phyloP scores from a whole-genome alignment of 352 stramenopile species.

The Pythium volutum region DNA sequence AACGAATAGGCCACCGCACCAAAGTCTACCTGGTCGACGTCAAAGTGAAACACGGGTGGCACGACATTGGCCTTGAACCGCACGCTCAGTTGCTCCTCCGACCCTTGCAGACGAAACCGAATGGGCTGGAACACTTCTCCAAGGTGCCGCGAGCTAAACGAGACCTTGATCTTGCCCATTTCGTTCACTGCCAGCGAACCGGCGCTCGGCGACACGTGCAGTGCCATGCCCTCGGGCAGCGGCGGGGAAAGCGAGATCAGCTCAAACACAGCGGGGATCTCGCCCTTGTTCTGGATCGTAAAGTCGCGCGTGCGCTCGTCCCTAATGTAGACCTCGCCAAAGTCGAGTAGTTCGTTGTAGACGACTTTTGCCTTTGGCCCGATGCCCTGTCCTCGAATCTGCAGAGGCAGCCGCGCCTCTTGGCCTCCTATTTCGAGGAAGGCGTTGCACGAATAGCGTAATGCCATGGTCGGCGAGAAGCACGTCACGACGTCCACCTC shows the following conservation, averaged over 20 bases:
- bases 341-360: slow-evolving; percentile 92
- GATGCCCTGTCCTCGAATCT: slow-evolving; percentile 89
- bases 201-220: slow-evolving; percentile 43
- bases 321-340: slow-evolving; percentile 95
- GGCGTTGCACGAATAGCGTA: slow-evolving; percentile 75
- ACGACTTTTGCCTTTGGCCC: slow-evolving; percentile 91
- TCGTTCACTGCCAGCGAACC: slow-evolving; percentile 74
- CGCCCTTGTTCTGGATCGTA: slow-evolving; percentile 91
- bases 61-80: slow-evolving; percentile 91
- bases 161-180: slow-evolving; percentile 80
- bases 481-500: slow-evolving; percentile 90
- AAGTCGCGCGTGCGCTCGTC: slow-evolving; percentile 87
- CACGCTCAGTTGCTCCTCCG: slow-evolving; percentile 73
- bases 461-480: slow-evolving; percentile 83
- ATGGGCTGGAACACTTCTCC: slow-evolving; percentile 87
- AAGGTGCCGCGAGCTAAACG: slow-evolving; percentile 84
- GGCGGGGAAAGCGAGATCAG: slow-evolving; percentile 43
- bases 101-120: slow-evolving; percentile 84
- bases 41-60: slow-evolving; percentile 92
- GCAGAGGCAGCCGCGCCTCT: slow-evolving; percentile 85
- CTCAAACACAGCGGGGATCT: slow-evolving; percentile 88
- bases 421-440: slow-evolving; percentile 91
- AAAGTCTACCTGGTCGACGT: slow-evolving; percentile 90
- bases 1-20: slow-evolving; percentile 92
- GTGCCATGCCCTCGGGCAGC: slow-evolving; percentile 27